Evolutionary conservation across 73 alveolate genomes (phyloP).

Genomic region (Paramecium biaurelia): DNA sequence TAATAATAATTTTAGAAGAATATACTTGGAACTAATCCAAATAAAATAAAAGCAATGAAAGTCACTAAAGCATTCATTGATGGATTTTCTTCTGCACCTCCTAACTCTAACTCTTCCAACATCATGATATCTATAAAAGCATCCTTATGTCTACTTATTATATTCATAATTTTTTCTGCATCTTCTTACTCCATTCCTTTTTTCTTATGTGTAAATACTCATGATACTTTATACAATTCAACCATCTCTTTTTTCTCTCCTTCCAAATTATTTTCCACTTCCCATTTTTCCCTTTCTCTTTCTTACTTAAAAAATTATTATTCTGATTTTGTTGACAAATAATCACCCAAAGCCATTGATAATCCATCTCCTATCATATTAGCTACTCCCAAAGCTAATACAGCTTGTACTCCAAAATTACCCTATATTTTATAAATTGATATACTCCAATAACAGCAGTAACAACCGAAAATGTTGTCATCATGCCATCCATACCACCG

Average conservation of each 20-base stretch:
- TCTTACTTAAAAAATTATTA: not conserved
- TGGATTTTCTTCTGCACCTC: slow-evolving; percentile 58
- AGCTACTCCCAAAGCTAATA: not conserved
- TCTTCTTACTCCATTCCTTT: slow-evolving; percentile 60
- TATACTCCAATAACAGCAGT: not conserved
- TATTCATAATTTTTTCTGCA: slow-evolving; percentile 29
- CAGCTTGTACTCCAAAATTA: not conserved
- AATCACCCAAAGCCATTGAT: slow-evolving; percentile 64
- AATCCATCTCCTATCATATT: slow-evolving; percentile 53
- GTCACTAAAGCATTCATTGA: slow-evolving; percentile 53
- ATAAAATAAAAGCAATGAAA: slow-evolving; percentile 33
- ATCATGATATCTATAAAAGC: slow-evolving; percentile 62
- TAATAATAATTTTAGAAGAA: no score
- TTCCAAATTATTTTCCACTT: slow-evolving; percentile 54
- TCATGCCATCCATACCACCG: slow-evolving; percentile 65
- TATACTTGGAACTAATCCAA: slow-evolving; percentile 37
- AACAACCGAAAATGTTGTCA: slow-evolving; percentile 55
- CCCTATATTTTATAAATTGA: not conserved
- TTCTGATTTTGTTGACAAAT: slow-evolving; percentile 59
- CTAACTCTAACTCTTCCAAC: slow-evolving; percentile 57
- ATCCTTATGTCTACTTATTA: slow-evolving; percentile 1
- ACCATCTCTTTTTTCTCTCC: slow-evolving; percentile 58
- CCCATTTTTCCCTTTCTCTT: slow-evolving; percentile 56
- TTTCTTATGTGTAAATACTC: not conserved
- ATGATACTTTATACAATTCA: not conserved